Conservation (phyloP, 208 protist species). For the Acanthamoeba quina region DNA sequence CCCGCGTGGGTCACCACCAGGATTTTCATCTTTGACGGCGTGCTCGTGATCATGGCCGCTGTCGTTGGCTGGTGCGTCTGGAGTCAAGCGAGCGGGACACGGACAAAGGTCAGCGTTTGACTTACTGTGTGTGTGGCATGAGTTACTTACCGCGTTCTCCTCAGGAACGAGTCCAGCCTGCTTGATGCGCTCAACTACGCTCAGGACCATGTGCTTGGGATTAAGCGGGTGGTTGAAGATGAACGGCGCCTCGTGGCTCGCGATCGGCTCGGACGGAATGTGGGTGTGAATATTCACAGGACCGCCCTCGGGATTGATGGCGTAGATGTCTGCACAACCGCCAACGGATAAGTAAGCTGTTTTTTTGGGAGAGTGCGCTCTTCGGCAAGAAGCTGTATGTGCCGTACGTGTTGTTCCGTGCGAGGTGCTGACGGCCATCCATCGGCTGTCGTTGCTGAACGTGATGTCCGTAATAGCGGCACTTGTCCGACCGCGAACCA, state of each 20-base stretch:
- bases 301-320: constrained; percentile 64
- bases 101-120: neutral
- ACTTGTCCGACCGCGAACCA: neutral
- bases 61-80: constrained; percentile 14
- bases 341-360: neutral
- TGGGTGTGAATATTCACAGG: constrained; percentile 72
- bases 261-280: constrained; percentile 55
- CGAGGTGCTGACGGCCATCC: constrained; percentile 47
- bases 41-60: constrained; percentile 6
- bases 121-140: neutral
- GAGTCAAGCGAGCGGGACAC: neutral
- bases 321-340: constrained; percentile 26
- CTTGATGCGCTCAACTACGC: constrained; percentile 48
- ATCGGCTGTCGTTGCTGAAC: constrained; percentile 70
- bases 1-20: constrained; percentile 41
- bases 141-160: neutral
- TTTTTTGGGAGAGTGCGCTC: no score
- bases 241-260: constrained; percentile 56
- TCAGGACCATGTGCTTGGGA: constrained; percentile 24
- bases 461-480: neutral
- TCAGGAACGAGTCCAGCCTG: neutral
- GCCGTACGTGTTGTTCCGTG: constrained; percentile 62
- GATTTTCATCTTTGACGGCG: constrained; percentile 22
- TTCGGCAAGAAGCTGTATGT: neutral
- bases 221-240: constrained; percentile 32